These are phyloP conservation scores for Sporobolomyces pararoseus DNA, from an alignment of 768 basidiomycete genomes.

Conservation along the genomic window DNA sequence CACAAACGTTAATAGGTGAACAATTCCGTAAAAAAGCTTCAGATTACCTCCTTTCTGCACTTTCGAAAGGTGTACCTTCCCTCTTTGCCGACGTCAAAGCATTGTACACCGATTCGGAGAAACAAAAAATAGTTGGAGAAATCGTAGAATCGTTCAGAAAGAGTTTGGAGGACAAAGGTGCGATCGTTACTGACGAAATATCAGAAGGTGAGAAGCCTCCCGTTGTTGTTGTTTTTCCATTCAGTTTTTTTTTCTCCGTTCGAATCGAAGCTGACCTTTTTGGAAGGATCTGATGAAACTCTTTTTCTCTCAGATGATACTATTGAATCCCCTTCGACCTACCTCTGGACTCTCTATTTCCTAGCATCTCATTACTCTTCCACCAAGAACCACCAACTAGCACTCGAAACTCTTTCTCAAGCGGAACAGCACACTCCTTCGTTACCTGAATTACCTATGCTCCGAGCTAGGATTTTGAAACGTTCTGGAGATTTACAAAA, in stretches of 20 bases:
- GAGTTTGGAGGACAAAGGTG: slow-evolving; percentile 32
- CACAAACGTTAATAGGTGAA: slow-evolving; percentile 53
- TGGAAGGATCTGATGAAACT: no score
- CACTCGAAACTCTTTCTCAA: slow-evolving; percentile 61
- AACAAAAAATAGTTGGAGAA: slow-evolving; percentile 66
- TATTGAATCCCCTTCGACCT: slow-evolving; percentile 67
- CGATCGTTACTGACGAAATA: slow-evolving; percentile 33
- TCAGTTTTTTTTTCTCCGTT: no score
- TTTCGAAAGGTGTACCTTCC: slow-evolving; percentile 84
- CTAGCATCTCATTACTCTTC: slow-evolving; percentile 82
- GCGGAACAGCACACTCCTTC: slow-evolving; percentile 86
- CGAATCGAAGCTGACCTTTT: no score
- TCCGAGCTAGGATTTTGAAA: slow-evolving; percentile 77
- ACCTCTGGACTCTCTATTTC: slow-evolving; percentile 94
- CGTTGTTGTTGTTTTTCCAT: no score
- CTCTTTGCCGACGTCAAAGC: slow-evolving; percentile 87
- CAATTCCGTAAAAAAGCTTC: slow-evolving; percentile 64
- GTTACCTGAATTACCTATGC: slow-evolving; percentile 79
- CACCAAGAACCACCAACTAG: slow-evolving; percentile 54
- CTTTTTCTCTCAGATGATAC: slow-evolving; percentile 34
- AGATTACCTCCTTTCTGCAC: slow-evolving; percentile 64
- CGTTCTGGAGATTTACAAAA: slow-evolving; percentile 72
- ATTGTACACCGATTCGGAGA: slow-evolving; percentile 65
- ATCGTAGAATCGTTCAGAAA: slow-evolving; percentile 55
- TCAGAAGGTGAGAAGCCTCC: slow-evolving; percentile 15